These are phyloP conservation scores for Alternaria rosae DNA, from an alignment of 2,329 filamentous ascomycete species.

Conservation along the genomic window DNA sequence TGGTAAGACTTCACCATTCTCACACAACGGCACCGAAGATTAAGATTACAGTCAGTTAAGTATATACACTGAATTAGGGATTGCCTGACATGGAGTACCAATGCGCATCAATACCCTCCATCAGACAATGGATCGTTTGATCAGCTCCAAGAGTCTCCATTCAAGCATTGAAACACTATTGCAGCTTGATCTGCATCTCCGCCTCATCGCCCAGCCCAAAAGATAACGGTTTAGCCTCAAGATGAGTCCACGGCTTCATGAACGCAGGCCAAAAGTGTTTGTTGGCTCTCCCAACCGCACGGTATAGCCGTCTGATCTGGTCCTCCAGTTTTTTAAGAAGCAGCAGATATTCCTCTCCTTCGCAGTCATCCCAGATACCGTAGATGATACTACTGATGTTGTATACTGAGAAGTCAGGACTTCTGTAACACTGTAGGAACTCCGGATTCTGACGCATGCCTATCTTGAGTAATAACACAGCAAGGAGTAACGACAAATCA, in stretches of 20 bases:
- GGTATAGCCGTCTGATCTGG: constrained; percentile 28
- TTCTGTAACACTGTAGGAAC: too few relatives aligned
- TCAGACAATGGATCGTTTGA: constrained; percentile 18
- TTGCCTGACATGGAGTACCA: not conserved
- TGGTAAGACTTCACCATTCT: too few relatives aligned
- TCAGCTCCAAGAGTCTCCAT: constrained; percentile 36
- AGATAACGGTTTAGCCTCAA: not conserved
- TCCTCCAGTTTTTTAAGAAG: constrained; percentile 25
- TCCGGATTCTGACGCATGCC: constrained; percentile 34
- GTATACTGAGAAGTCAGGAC: too few relatives aligned
- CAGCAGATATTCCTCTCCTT: too few relatives aligned
- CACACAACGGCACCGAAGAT: too few relatives aligned
- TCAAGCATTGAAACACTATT: constrained; percentile 37
- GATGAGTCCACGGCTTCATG: constrained; percentile 2
- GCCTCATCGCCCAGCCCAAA: constrained; percentile 22
- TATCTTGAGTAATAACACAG: constrained; percentile 49
- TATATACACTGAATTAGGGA: too few relatives aligned
- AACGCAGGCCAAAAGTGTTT: constrained; percentile 18
- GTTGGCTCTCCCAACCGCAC: constrained; percentile 4
- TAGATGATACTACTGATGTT: too few relatives aligned
- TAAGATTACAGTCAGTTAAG: too few relatives aligned
- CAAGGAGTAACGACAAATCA: constrained; percentile 23
- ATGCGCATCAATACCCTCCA: not conserved
- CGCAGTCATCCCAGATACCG: too few relatives aligned
- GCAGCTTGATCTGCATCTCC: constrained; percentile 33